Conservation (phyloP, 331 rosid genomes). For the Malus hybrid region DNA sequence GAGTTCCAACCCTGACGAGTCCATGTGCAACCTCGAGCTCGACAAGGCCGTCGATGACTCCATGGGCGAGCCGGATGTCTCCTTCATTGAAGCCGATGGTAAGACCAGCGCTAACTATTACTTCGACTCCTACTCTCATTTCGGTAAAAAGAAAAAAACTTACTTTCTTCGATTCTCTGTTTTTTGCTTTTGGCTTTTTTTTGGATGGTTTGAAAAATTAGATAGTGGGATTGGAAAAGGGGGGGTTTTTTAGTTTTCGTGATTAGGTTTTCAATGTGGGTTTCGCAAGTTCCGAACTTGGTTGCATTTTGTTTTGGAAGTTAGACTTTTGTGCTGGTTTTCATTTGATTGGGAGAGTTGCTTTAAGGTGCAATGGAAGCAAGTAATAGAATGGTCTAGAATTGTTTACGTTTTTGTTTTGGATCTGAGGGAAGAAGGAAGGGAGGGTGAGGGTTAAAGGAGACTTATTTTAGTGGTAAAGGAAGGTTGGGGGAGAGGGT, state of each 20-base stretch:
- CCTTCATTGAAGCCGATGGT: conserved; percentile 39
- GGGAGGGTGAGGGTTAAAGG: no score
- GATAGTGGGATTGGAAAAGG: not conserved
- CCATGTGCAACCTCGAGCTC: conserved; percentile 60
- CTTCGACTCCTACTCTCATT: conserved; percentile 97
- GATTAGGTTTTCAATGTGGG: not conserved
- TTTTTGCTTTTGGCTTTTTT: not conserved
- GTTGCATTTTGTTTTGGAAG: not conserved
- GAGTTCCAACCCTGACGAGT: conserved; percentile 49
- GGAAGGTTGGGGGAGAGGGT: no score
- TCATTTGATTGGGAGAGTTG: not conserved
- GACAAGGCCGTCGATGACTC: conserved; percentile 26
- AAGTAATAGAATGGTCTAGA: not conserved
- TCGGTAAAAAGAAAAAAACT: conserved; percentile 36
- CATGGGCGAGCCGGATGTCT: conserved; percentile 13
- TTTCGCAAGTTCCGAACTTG: not conserved
- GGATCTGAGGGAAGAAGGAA: no score
- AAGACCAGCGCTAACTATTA: conserved; percentile 97
- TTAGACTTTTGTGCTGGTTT: not conserved
- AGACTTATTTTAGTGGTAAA: no score
- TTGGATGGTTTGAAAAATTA: not conserved
- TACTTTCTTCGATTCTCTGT: no score
- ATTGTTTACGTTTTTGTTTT: not conserved
- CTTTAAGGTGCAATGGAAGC: not conserved
- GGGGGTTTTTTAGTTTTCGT: not conserved